Evolutionary conservation across 352 stramenopile genomes (phyloP).

Genomic region (Globisporangium abappressorium): DNA sequence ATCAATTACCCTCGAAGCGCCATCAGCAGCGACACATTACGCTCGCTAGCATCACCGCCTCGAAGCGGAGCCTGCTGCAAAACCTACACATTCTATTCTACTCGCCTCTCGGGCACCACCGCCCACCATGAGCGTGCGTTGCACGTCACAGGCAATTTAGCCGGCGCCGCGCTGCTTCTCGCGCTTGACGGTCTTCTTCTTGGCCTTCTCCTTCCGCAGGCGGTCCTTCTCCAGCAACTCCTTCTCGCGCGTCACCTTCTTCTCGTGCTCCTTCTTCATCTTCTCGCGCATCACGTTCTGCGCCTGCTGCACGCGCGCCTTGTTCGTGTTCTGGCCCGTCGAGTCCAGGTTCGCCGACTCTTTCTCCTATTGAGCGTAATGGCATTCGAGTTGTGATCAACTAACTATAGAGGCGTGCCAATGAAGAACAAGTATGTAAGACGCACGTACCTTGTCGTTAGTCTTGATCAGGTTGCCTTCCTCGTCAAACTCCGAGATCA

Average conservation of each 20-base stretch:
- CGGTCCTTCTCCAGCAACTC: conserved; percentile 48
- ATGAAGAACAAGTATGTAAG: no score
- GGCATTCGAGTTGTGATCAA: not conserved
- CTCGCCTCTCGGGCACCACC: not conserved
- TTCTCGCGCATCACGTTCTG: conserved; percentile 40
- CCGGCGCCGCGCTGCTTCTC: conserved; percentile 56
- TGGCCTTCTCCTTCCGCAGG: conserved; percentile 52
- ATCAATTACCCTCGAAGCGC: not conserved
- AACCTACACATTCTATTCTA: not conserved
- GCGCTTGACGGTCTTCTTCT: conserved; percentile 53
- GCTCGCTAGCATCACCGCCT: not conserved
- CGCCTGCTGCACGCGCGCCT: conserved; percentile 35
- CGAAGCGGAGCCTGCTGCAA: not conserved
- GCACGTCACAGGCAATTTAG: conserved; percentile 10
- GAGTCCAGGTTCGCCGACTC: conserved; percentile 25
- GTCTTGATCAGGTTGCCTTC: conserved; percentile 81
- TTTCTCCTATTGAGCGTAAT: conserved; percentile 25
- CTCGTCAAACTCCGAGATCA: conserved; percentile 81
- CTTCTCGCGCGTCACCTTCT: conserved; percentile 53
- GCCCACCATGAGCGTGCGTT: not conserved
- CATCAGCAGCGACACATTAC: not conserved
- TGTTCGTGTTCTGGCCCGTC: conserved; percentile 43
- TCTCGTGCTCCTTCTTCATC: conserved; percentile 59
- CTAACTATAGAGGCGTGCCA: not conserved
- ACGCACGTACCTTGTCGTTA: conserved; percentile 44